These are phyloP conservation scores for Nakazawaea wickerhamii DNA, from an alignment of 805 yeast genomes.

Conservation along the genomic window DNA sequence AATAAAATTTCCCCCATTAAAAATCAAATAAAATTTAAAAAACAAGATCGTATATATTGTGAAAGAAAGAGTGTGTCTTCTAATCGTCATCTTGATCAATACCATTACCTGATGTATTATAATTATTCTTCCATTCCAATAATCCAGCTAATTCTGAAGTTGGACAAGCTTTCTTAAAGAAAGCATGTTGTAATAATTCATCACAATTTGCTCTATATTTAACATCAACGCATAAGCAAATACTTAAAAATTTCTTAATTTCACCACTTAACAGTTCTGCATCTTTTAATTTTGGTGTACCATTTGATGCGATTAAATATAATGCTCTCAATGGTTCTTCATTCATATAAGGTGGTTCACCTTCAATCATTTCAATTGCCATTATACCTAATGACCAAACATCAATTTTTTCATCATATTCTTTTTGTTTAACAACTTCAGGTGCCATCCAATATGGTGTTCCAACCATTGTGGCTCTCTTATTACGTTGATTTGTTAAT, in stretches of 20 bases:
- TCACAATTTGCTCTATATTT: slow-evolving; percentile 86
- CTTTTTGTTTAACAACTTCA: slow-evolving; percentile 91
- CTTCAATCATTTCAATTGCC: slow-evolving; percentile 98
- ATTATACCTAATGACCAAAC: slow-evolving; percentile 97
- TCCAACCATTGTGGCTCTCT: slow-evolving; percentile 98
- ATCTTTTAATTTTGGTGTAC: slow-evolving; percentile 90
- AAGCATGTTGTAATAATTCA: slow-evolving; percentile 75
- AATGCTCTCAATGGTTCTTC: slow-evolving; percentile 94
- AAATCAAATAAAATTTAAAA: no score
- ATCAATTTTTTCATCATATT: slow-evolving; percentile 95
- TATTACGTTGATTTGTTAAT: slow-evolving; percentile 70
- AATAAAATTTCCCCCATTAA: neutral
- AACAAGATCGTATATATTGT: no score
- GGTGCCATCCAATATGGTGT: slow-evolving; percentile 99
- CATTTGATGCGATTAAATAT: slow-evolving; percentile 91
- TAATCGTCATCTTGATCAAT: slow-evolving; percentile 5
- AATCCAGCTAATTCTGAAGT: slow-evolving; percentile 55
- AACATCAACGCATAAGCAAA: slow-evolving; percentile 92
- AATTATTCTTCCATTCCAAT: slow-evolving; percentile 39
- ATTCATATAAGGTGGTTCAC: slow-evolving; percentile 96
- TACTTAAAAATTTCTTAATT: slow-evolving; percentile 80
- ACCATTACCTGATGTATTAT: slow-evolving; percentile 3
- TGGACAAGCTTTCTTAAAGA: slow-evolving; percentile 58
- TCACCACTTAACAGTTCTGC: slow-evolving; percentile 67
- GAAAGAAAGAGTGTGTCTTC: no score